These are phyloP conservation scores for Oxytropis ochrocephala DNA, from an alignment of 306 rosid species.

Conservation along the genomic window DNA sequence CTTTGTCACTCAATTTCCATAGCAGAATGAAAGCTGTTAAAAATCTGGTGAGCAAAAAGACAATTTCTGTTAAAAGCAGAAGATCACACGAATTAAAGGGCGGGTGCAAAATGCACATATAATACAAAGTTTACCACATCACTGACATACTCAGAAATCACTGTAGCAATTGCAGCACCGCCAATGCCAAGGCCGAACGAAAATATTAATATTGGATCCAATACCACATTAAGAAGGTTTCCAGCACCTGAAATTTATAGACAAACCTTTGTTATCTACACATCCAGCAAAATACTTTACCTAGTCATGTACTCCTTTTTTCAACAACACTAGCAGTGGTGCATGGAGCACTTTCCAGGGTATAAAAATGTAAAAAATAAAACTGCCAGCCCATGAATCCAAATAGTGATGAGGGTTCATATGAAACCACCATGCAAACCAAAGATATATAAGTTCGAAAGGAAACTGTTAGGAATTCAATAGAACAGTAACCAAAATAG, in stretches of 20 bases:
- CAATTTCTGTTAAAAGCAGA: slow-evolving; percentile 24
- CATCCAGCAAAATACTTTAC: background rate
- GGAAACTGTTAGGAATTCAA: no score
- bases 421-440: background rate
- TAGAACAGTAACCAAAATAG: no score
- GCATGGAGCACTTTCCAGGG: background rate
- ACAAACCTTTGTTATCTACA: slow-evolving; percentile 14
- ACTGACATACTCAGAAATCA: slow-evolving; percentile 90
- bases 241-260: slow-evolving; percentile 59
- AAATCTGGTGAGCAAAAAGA: slow-evolving; percentile 49
- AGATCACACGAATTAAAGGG: slow-evolving; percentile 9
- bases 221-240: slow-evolving; percentile 61
- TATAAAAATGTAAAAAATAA: background rate
- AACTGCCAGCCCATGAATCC: background rate
- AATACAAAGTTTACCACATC: slow-evolving; percentile 75
- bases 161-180: slow-evolving; percentile 84
- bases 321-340: background rate
- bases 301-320: slow-evolving; percentile 1
- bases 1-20: slow-evolving; percentile 65
- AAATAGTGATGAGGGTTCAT: background rate
- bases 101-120: slow-evolving; percentile 34
- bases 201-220: slow-evolving; percentile 73
- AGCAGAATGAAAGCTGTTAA: slow-evolving; percentile 74
- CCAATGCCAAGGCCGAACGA: slow-evolving; percentile 57
- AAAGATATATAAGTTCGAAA: background rate